Evolutionary conservation across 345 rosid genomes (phyloP).

Genomic region (Murraya koenigii): DNA sequence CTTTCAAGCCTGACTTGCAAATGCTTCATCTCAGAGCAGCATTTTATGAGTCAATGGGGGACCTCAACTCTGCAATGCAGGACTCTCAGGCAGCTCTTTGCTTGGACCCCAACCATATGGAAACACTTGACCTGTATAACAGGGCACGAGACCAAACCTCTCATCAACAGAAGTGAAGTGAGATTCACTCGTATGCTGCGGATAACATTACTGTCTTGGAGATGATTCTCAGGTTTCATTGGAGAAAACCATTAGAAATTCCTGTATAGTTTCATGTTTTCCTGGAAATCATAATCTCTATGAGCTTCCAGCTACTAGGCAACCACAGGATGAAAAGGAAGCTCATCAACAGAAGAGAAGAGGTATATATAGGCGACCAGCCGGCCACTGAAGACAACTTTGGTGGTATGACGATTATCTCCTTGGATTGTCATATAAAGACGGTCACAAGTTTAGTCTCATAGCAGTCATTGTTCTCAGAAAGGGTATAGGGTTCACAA

Average conservation of each 20-base stretch:
- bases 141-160: conserved; percentile 50
- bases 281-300: neutral
- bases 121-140: conserved; percentile 69
- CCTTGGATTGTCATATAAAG: neutral
- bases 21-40: conserved; percentile 97
- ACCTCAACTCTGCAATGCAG: conserved; percentile 50
- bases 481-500: conserved; percentile 9
- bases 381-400: neutral
- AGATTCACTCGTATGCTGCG: conserved; percentile 3
- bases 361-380: conserved; percentile 3
- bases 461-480: conserved; percentile 6
- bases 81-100: conserved; percentile 96
- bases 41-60: conserved; percentile 78
- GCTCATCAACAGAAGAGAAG: neutral
- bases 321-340: neutral
- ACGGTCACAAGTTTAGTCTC: neutral
- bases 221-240: neutral
- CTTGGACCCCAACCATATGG: conserved; percentile 72
- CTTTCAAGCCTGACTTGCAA: conserved; percentile 85
- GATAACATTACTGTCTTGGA: neutral
- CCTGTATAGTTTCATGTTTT: neutral
- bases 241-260: conserved; percentile 18
- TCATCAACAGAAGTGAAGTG: conserved; percentile 37
- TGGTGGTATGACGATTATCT: neutral
- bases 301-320: neutral